Conservation (phyloP, 352 stramenopile genomes). For the Globisporangium polare region DNA sequence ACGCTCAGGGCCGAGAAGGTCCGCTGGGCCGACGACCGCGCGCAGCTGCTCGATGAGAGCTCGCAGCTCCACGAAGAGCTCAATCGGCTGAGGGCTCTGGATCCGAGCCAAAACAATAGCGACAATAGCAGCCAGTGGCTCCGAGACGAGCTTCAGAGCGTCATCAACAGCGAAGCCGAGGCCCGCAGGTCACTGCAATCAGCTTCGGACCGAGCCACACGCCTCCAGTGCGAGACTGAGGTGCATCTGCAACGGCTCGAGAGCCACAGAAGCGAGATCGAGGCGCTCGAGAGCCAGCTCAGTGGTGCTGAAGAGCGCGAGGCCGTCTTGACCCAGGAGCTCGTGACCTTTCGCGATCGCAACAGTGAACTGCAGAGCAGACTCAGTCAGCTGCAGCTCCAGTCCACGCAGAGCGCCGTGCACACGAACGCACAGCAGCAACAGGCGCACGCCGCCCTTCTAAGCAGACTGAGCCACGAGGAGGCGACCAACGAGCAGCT, state of each 20-base stretch:
- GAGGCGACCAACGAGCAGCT: slow-evolving; percentile 26
- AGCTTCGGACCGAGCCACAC: not conserved
- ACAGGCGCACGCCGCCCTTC: slow-evolving; percentile 7
- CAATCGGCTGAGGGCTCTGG: not conserved
- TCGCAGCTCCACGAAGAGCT: slow-evolving; percentile 17
- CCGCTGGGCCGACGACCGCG: slow-evolving; percentile 30
- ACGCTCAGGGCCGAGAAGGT: slow-evolving; percentile 32
- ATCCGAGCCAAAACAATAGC: not conserved
- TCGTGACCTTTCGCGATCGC: slow-evolving; percentile 7
- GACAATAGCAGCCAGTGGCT: slow-evolving; percentile 1
- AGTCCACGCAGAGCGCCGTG: slow-evolving; percentile 6
- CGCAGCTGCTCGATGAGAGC: slow-evolving; percentile 19
- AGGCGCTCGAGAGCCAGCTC: slow-evolving; percentile 10
- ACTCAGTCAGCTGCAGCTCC: slow-evolving; percentile 15
- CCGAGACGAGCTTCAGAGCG: not conserved
- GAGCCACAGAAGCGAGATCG: not conserved
- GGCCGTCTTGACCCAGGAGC: slow-evolving; percentile 1
- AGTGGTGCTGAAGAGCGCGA: not conserved
- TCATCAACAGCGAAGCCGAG: slow-evolving; percentile 1
- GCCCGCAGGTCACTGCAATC: not conserved
- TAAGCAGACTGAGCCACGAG: slow-evolving; percentile 7
- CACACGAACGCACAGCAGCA: slow-evolving; percentile 8
- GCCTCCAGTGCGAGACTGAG: slow-evolving; percentile 6
- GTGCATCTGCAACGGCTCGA: not conserved
- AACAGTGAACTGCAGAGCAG: slow-evolving; percentile 16